A percentile compares a stretch with the other conserved stretches of the same genome.
These are phyloP conservation scores for Magnolia sinica DNA, from an alignment of 164 flowering plant species.

Conservation along the genomic window DNA sequence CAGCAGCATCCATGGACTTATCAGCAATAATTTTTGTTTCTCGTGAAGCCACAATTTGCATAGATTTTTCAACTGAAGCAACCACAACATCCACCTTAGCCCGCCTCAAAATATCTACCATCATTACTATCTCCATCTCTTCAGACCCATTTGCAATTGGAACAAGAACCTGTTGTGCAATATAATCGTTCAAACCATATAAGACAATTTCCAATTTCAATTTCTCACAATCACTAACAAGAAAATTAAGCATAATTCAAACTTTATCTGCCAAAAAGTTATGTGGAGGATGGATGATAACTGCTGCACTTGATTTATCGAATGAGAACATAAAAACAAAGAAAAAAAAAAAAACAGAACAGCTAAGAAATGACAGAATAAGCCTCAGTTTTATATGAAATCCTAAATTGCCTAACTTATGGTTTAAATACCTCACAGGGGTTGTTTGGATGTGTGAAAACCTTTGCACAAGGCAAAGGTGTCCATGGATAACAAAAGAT, in stretches of 20 bases:
- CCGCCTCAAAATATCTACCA: constrained; percentile 74
- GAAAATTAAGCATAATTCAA: neutral
- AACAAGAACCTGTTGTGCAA: constrained; percentile 60
- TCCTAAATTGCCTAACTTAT: too few relatives aligned
- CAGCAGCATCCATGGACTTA: constrained; percentile 55
- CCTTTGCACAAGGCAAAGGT: too few relatives aligned
- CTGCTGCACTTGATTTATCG: neutral
- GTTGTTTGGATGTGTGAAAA: too few relatives aligned
- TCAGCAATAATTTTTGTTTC: constrained; percentile 78
- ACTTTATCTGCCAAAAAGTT: neutral
- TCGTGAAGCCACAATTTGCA: constrained; percentile 53
- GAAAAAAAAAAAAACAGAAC: too few relatives aligned
- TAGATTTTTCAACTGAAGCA: constrained; percentile 79
- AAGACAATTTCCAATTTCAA: neutral
- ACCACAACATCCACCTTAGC: constrained; percentile 74
- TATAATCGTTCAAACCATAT: neutral
- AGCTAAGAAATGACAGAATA: too few relatives aligned
- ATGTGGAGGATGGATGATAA: too few relatives aligned
- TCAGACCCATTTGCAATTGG: constrained; percentile 92
- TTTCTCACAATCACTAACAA: neutral
- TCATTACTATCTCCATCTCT: constrained; percentile 73
- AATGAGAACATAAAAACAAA: neutral
- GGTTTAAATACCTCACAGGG: too few relatives aligned
- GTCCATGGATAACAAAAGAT: too few relatives aligned
- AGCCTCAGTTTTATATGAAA: too few relatives aligned